A percentile compares a stretch with the other conserved stretches of the same genome.
Evolutionary conservation across 108 stramenopile genomes (phyloP).

Genomic region (Cyclotella choctawhatcheeana): DNA sequence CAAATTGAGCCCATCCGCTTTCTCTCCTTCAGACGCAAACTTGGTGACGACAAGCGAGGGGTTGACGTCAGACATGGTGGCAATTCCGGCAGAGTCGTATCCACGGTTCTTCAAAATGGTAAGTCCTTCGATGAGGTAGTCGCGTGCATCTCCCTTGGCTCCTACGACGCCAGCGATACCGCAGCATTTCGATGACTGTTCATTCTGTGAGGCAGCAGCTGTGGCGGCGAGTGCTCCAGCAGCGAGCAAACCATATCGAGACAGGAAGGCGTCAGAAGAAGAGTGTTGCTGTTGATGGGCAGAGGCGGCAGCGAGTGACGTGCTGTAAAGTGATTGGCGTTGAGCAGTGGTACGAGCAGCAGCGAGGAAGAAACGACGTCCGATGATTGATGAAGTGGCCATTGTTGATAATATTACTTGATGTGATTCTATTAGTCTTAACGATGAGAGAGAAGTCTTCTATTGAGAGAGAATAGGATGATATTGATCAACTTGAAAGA

Average conservation of each 20-base stretch:
- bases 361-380: slow-evolving; percentile 40
- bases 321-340: slow-evolving; percentile 25
- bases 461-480: too few species aligned
- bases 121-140: slow-evolving; percentile 92
- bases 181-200: slow-evolving; percentile 47
- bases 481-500: too few species aligned
- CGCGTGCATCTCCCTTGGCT: slow-evolving; percentile 49
- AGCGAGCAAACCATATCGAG: slow-evolving; percentile 20
- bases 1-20: slow-evolving; percentile 92
- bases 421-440: too few species aligned
- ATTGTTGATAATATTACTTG: slow-evolving; percentile 7
- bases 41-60: slow-evolving; percentile 77
- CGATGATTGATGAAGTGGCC: slow-evolving; percentile 33
- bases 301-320: slow-evolving; percentile 16
- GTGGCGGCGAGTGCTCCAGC: slow-evolving; percentile 36
- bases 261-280: neutral
- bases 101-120: slow-evolving; percentile 97
- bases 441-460: too few species aligned
- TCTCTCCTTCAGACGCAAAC: slow-evolving; percentile 93
- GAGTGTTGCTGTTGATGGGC: neutral
- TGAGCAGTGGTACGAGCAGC: slow-evolving; percentile 32
- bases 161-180: slow-evolving; percentile 68
- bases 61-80: slow-evolving; percentile 69
- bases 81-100: slow-evolving; percentile 98
- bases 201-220: slow-evolving; percentile 4